Base-by-base conservation (phyloP, 148 eudicot species). In the Fallopia convolvulus region DNA sequence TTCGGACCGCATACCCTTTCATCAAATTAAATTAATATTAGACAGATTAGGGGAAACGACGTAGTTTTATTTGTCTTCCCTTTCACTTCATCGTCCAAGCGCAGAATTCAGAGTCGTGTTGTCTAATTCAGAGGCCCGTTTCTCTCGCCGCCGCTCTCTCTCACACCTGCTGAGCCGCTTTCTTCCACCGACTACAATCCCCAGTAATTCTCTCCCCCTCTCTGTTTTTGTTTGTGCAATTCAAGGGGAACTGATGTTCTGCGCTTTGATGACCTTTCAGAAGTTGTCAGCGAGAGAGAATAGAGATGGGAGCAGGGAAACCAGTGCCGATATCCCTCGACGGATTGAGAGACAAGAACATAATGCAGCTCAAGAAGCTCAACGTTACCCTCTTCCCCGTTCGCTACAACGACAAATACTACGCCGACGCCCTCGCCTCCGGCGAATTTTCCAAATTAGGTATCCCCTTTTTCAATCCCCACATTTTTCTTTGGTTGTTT, bases 341-440 rank as follows among this genome's bases (percentile, higher is more conserved):
- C 76, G 89, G 88, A 71, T 85, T 94, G 65, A 83, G 96, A 72
- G 98, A 94, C 68, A 94, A 94, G 90, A 92, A 90, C 76, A 36
- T 94, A 78, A 89, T 89, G 96, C 97, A 94, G 74, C 83, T 92
- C 26, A 92, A 92, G 79, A 94, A 92, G 81, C 93, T 92, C 77
- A 94, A 94, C 78, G 84, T 88, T 17, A 88, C 83, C n/a, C 92
- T 94, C 20, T 94, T 94, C 70, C 98, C 97, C n/a, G 92, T 94
- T 75, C 93, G 96, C 17, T 92, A 94, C 83, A 94, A 92, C 49
- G 91, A 92, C 41, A 94, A 92, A 72, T 94, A 92, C 78, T 94
- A 94, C 70, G 77, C 86, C 44, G 97, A 94, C 83, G 91, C 92
- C 30, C 92, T 94, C 66, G 88, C 97, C 61, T 86, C 97, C 21